A percentile compares a stretch with the other conserved stretches of the same genome.
These are phyloP conservation scores for Incumbomyces delicatus DNA, from an alignment of 2,329 filamentous ascomycete species.

Conservation along the genomic window DNA sequence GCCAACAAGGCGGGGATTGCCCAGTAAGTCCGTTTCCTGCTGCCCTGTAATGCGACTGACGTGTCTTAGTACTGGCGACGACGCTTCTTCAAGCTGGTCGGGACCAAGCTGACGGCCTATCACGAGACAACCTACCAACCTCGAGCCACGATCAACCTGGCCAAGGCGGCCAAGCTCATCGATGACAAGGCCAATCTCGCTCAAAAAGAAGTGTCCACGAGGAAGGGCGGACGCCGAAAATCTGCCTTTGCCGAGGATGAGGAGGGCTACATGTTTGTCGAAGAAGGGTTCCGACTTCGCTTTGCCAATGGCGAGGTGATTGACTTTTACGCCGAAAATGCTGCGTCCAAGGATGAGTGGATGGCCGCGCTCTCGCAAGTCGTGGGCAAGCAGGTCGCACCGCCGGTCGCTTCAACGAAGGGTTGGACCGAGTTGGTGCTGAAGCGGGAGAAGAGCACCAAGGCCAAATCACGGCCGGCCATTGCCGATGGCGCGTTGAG, in stretches of 20 bases:
- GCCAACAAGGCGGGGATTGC: constrained; percentile 95
- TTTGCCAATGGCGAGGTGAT: constrained; percentile 98
- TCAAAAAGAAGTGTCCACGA: constrained; percentile 70
- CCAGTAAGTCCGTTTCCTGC: constrained; percentile 55
- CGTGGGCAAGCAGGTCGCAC: constrained; percentile 42
- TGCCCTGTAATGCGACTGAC: constrained; percentile 6
- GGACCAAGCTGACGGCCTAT: constrained; percentile 85
- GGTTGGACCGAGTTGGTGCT: constrained; percentile 56
- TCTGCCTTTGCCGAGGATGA: constrained; percentile 97
- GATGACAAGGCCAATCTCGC: constrained; percentile 79
- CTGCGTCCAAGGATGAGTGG: constrained; percentile 84
- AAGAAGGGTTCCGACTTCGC: constrained; percentile 96
- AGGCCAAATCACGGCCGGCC: constrained; percentile 20
- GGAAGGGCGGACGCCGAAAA: constrained; percentile 70
- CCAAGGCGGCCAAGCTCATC: constrained; percentile 85
- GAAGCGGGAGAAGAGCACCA: constrained; percentile 33
- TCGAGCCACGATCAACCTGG: constrained; percentile 90
- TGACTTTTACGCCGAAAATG: constrained; percentile 92
- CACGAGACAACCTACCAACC: constrained; percentile 93
- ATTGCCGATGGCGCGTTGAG: background rate
- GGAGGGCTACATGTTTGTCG: constrained; percentile 98
- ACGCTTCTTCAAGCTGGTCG: constrained; percentile 89
- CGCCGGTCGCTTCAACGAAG: constrained; percentile 33
- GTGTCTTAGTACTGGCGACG: constrained; percentile 81
- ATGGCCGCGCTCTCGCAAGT: constrained; percentile 75